Evolutionary conservation across 805 yeast species (phyloP), one percentile per base, ranked within the genome.

Genomic region (Wickerhamiella azyma): DNA sequence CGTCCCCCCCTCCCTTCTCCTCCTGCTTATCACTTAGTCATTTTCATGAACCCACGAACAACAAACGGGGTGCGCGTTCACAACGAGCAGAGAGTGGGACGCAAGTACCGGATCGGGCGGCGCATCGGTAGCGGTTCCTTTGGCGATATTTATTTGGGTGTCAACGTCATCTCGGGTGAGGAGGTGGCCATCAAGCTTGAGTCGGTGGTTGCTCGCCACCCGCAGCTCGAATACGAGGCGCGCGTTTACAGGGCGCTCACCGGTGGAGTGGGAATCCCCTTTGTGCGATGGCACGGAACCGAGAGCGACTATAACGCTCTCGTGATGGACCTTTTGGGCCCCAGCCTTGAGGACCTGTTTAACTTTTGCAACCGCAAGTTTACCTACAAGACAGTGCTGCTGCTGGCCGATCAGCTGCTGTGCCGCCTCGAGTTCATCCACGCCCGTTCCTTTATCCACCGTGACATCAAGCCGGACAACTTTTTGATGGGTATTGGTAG

Each of bases 181-280:
- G 96, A 89, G 64, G 96, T 92, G 45, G 98, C 97, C 54, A 89
- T 89, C 70, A 89, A 89, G 64, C 71, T 89, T 52, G 98, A 89
- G 62, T 80, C 83, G 52, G 77, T 83, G 45, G 72, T 81, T 48
- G 95, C 97, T 2, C 84, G 85, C 60, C 97, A 92, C 62, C 97
- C 98, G 1, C 98, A 89, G 66, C 72, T 89, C 54, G 96, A 89
- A 59, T 92, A 89, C 62, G 98, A 89, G 65, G 95, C 96, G 13
- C 79, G 94, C 55, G 97, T 92, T 29, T 89, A 89, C 69, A 85
- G 83, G 60, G 88, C 94, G 2, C 68, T 89, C 46, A 80, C 94
- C 53, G 98, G 97, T 32, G 97, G 97, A 28, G 89, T 89, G 32
- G 97, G 98, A 28, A 86, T 89, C 48, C 97, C 98, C 2, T 88